phyloP scores from a whole-genome alignment of 2,329 filamentous ascomycete species.

The Aspergillus novoparasiticus region DNA sequence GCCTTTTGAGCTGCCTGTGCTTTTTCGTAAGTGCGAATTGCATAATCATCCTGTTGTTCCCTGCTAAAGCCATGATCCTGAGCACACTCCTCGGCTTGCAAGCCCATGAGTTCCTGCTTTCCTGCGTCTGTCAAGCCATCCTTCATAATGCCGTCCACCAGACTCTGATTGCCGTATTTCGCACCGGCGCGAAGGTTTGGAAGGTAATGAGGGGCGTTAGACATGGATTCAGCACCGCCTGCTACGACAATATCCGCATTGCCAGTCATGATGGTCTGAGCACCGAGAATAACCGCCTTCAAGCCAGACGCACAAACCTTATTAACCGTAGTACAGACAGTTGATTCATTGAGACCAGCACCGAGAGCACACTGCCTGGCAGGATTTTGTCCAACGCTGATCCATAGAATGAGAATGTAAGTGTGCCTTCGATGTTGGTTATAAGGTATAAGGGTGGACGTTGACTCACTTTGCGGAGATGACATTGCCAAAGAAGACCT shows the following conservation, averaged over 20 bases:
- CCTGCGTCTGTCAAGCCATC: conserved; percentile 90
- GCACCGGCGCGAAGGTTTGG: conserved; percentile 80
- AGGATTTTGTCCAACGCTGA: conserved; percentile 90
- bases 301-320: conserved; percentile 97
- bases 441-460: background rate
- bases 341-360: conserved; percentile 78
- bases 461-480: conserved; percentile 81
- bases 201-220: conserved; percentile 94
- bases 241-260: conserved; percentile 91
- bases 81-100: conserved; percentile 90
- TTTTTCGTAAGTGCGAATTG: conserved; percentile 92
- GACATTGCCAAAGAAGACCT: conserved; percentile 98
- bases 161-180: conserved; percentile 89
- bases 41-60: conserved; percentile 91
- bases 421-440: background rate
- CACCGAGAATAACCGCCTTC: conserved; percentile 91
- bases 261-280: conserved; percentile 96
- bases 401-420: conserved; percentile 11
- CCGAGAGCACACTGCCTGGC: conserved; percentile 90
- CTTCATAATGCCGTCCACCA: conserved; percentile 90
- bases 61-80: conserved; percentile 78
- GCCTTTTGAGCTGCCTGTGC: conserved; percentile 82
- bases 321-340: conserved; percentile 91
- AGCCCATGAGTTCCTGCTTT: conserved; percentile 94
- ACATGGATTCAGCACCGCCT: conserved; percentile 97